Conservation (phyloP, 2,329 filamentous ascomycete genomes). For the Hypoxylon sp. region DNA sequence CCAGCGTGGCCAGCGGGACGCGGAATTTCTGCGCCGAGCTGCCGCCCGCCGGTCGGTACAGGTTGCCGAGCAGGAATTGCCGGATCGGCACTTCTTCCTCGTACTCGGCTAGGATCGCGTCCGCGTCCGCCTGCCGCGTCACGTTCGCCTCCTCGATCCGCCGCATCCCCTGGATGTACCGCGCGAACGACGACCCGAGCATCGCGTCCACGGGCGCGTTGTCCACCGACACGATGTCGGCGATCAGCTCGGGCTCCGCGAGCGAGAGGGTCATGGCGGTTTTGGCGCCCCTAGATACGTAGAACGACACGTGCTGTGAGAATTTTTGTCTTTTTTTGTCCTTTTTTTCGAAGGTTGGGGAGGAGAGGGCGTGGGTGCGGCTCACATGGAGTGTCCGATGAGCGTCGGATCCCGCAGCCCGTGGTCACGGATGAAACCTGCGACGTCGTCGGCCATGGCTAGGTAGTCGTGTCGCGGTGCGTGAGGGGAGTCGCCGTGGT, state of each 20-base stretch:
- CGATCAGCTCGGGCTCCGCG: slow-evolving; percentile 75
- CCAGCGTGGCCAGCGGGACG: slow-evolving; percentile 82
- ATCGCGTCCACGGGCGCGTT: slow-evolving; percentile 90
- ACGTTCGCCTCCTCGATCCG: slow-evolving; percentile 79
- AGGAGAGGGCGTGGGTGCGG: slow-evolving; percentile 10
- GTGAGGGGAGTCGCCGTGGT: slow-evolving; percentile 93
- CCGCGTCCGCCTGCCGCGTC: slow-evolving; percentile 81
- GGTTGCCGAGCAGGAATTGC: slow-evolving; percentile 92
- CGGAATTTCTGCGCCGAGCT: slow-evolving; percentile 78
- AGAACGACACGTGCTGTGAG: background rate
- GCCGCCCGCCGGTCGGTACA: slow-evolving; percentile 68
- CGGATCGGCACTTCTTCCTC: slow-evolving; percentile 83
- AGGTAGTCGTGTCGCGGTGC: slow-evolving; percentile 81
- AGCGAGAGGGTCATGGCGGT: slow-evolving; percentile 90
- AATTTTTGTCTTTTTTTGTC: background rate
- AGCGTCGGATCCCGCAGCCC: slow-evolving; percentile 78
- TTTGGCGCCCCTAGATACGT: slow-evolving; percentile 81
- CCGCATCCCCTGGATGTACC: slow-evolving; percentile 88
- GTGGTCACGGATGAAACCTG: slow-evolving; percentile 81
- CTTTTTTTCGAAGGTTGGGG: background rate
- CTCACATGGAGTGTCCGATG: slow-evolving; percentile 94
- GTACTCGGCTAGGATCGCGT: slow-evolving; percentile 81
- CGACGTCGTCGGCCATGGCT: slow-evolving; percentile 86
- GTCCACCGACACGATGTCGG: slow-evolving; percentile 85
- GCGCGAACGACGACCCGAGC: slow-evolving; percentile 80